Base-by-base conservation (phyloP, 2,329 filamentous ascomycete genomes). In the Ceratocystis eucalypticola region DNA sequence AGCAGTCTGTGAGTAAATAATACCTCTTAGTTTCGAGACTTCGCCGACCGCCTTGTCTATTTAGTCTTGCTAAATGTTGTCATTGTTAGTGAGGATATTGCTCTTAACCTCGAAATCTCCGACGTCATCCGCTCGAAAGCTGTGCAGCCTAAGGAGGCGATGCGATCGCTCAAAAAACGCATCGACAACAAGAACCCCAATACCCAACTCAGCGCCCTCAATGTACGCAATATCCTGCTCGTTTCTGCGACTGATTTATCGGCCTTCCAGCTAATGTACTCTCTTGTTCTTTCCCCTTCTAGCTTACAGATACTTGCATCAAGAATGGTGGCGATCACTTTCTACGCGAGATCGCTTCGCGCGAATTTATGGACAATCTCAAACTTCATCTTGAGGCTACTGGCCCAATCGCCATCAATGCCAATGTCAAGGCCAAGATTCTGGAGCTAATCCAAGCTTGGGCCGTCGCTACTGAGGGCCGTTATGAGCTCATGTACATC, bases 131-230 rank as follows among this genome's bases (percentile, higher is more conserved):
- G 94, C 72, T 97, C 92, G 73, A 97, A 97, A 80, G 96, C 91
- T 20, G 93, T 99, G 63, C 91, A 92, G 75, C 93, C 94, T 65
- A 96, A 93, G 77, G 94, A 99, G 77, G 94, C 94, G 69, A 99
- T 99, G 94, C 89, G 91, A 75, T 93, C 91, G 55, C 80, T 99
- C 73, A 97, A 96, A 79, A 86, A 86, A 74, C 87, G 94, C 75
- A 91, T 99, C 80, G 91, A 90, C 77, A 91, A 96, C 80, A 96
- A 92, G 81, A 99, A 99, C 74, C 94, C 94, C 45, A 99, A 99
- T 75, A 87, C 94, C 45, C 94, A 99, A 79, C 81, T 99, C 45
- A 94, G 92, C 71, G 89, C 94, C n/a, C 79, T 99, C 66, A 95
- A 94, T 76, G 91, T 94, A 81, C 68, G 79, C 33, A 17, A 57